Percentiles rank a stretch among this genome's conserved stretches.
Evolutionary conservation across 225 moss, liverwort and hornwort species (phyloP).

Genomic region (Polytrichum formosum): DNA sequence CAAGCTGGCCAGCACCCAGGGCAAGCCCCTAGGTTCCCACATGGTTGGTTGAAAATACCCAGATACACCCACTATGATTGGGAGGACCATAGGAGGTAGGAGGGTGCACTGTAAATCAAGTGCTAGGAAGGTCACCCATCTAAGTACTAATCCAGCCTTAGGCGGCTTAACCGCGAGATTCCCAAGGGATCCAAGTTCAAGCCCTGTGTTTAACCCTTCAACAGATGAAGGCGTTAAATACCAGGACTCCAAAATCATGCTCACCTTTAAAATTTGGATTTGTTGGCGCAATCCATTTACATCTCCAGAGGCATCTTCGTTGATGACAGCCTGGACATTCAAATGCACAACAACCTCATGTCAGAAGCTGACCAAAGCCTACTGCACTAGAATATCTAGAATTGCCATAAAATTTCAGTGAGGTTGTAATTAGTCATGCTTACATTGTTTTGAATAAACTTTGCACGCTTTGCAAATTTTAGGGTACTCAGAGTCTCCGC

Average conservation of each 20-base stretch:
- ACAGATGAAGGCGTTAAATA: too few species aligned
- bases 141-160: conserved; percentile 31
- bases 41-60: too few species aligned
- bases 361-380: not conserved
- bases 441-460: conserved; percentile 92
- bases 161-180: conserved; percentile 50
- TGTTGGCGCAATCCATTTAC: conserved; percentile 72
- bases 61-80: too few species aligned
- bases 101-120: conserved; percentile 22
- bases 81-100: not conserved
- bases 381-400: too few species aligned
- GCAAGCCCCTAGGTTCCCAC: too few species aligned
- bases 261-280: conserved; percentile 78
- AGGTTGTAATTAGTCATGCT: conserved; percentile 1
- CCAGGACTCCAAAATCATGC: not conserved
- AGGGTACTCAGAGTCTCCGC: conserved; percentile 88
- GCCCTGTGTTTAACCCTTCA: too few species aligned
- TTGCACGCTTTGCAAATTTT: conserved; percentile 92
- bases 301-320: conserved; percentile 84
- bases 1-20: too few species aligned
- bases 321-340: conserved; percentile 65
- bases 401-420: not conserved
- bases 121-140: conserved; percentile 19
- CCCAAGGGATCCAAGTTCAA: conserved; percentile 19
- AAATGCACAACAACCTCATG: not conserved